phyloP scores from a whole-genome alignment of 73 alveolate species.

The Effrenium voratum region DNA sequence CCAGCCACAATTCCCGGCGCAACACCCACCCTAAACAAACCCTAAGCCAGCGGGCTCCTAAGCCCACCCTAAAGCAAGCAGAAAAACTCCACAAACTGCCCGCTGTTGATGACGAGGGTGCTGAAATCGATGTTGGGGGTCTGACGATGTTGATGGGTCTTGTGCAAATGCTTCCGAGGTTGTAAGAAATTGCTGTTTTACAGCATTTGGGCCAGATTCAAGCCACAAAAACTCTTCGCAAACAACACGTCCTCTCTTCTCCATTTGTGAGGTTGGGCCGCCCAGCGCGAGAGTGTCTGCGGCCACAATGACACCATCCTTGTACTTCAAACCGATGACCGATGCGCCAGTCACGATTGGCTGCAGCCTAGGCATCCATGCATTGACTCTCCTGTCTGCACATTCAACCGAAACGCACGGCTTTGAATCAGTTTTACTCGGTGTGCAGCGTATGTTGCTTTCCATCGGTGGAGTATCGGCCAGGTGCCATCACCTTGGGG shows the following conservation, averaged over 20 bases:
- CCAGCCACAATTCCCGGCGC: too few relatives aligned
- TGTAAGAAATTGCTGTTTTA: not conserved
- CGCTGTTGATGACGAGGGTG: too few relatives aligned
- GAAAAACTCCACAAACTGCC: too few relatives aligned
- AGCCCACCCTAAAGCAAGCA: too few relatives aligned
- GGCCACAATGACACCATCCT: slow-evolving; percentile 96
- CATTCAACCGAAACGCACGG: too few relatives aligned
- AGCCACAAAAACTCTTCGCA: too few relatives aligned
- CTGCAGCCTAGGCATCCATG: not conserved
- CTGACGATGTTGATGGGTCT: not conserved
- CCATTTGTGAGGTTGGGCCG: not conserved
- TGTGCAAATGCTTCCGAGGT: not conserved
- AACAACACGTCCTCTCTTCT: not conserved
- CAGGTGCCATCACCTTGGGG: slow-evolving; percentile 73
- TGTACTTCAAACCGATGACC: slow-evolving; percentile 95
- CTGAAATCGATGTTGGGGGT: not conserved
- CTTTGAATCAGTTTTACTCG: not conserved
- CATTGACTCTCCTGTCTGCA: not conserved
- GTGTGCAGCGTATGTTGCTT: slow-evolving; percentile 50
- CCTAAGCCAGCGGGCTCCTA: too few relatives aligned
- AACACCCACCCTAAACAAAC: not conserved
- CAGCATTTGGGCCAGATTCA: too few relatives aligned
- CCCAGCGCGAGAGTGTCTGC: slow-evolving; percentile 95
- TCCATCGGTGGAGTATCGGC: slow-evolving; percentile 71
- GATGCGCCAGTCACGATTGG: slow-evolving; percentile 95